Conservation (phyloP, 805 yeast species). For the Clavispora fructus region DNA sequence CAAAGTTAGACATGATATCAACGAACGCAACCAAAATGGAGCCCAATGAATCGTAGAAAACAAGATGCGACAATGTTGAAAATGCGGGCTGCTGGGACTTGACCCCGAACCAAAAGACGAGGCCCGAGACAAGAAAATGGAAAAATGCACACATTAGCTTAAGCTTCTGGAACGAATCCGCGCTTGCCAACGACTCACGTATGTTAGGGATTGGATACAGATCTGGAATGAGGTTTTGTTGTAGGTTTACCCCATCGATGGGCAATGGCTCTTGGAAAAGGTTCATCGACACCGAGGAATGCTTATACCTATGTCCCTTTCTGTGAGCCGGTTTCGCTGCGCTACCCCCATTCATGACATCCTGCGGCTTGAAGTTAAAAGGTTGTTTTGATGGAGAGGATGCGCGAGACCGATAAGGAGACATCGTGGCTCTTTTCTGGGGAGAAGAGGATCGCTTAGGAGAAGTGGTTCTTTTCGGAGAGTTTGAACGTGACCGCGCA, state of each 20-base stretch:
- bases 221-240: constrained; percentile 57
- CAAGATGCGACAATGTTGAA: constrained; percentile 77
- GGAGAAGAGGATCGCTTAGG: constrained; percentile 21
- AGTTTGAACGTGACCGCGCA: constrained; percentile 23
- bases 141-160: constrained; percentile 54
- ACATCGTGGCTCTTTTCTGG: constrained; percentile 11
- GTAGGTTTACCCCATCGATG: constrained; percentile 35
- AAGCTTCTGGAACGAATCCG: constrained; percentile 52
- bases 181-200: constrained; percentile 56
- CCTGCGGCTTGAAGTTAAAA: constrained; percentile 61
- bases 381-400: constrained; percentile 35
- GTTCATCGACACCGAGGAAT: constrained; percentile 94
- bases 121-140: constrained; percentile 52
- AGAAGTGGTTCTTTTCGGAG: constrained; percentile 27
- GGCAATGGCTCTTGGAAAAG: constrained; percentile 87
- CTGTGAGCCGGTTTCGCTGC: constrained; percentile 59
- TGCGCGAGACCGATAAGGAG: constrained; percentile 8
- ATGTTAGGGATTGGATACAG: constrained; percentile 69
- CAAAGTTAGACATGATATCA: constrained; percentile 82
- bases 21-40: constrained; percentile 65
- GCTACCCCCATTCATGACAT: constrained; percentile 19
- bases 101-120: constrained; percentile 58
- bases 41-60: constrained; percentile 82
- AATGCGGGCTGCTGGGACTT: constrained; percentile 53
- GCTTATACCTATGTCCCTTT: constrained; percentile 93